Percentiles rank a stretch among this genome's conserved stretches.
Evolutionary conservation across 306 rosid species (phyloP).

Genomic region (Cucumis hystrix): DNA sequence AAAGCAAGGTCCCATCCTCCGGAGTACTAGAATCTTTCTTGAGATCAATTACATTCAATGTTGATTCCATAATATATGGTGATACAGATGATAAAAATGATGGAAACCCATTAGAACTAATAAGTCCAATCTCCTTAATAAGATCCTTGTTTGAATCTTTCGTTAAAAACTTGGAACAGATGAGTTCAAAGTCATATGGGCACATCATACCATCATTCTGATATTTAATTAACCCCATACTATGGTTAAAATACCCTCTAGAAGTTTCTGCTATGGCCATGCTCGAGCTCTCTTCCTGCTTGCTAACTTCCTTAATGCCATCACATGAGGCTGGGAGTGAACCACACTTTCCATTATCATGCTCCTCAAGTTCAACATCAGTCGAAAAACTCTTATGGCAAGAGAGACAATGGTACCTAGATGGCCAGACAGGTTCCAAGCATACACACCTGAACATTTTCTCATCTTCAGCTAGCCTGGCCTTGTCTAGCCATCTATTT

Average conservation of each 20-base stretch:
- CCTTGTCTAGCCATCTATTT: conserved; percentile 40
- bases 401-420: conserved; percentile 67
- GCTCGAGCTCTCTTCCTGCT: conserved; percentile 32
- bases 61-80: conserved; percentile 42
- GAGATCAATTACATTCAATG: conserved; percentile 18
- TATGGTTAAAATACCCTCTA: conserved; percentile 29
- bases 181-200: conserved; percentile 62
- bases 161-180: conserved; percentile 63
- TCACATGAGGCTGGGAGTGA: conserved; percentile 28
- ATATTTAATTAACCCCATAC: conserved; percentile 53
- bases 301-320: conserved; percentile 33
- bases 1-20: conserved; percentile 23
- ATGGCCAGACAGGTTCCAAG: conserved; percentile 75
- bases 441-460: conserved; percentile 76
- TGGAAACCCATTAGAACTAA: conserved; percentile 58
- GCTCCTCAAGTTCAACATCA: conserved; percentile 68
- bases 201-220: conserved; percentile 49
- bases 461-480: conserved; percentile 38
- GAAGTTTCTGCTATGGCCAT: conserved; percentile 26
- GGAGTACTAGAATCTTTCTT: conserved; percentile 23
- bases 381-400: conserved; percentile 60
- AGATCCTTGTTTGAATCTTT: conserved; percentile 64
- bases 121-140: conserved; percentile 67
- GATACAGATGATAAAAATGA: conserved; percentile 42
- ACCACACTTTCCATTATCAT: conserved; percentile 58